A percentile compares a stretch with the other conserved stretches of the same genome.
Evolutionary conservation across 148 eudicot species (phyloP).

Genomic region (Oxyria digyna): DNA sequence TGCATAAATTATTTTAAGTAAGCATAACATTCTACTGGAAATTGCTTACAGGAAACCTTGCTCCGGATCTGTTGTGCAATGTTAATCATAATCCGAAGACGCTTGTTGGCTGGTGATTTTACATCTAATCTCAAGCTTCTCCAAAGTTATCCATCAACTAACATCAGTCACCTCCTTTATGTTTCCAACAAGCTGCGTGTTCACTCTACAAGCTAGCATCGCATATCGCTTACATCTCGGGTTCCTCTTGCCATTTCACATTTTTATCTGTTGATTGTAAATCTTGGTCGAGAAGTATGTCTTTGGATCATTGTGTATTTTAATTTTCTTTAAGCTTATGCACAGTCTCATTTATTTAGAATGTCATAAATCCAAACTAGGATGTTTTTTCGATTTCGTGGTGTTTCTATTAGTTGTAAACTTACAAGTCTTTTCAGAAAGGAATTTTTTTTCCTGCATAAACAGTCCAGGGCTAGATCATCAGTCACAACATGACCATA

Average conservation of each 20-base stretch:
- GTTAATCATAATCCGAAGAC: slow-evolving; percentile 80
- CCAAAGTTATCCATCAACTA: slow-evolving; percentile 83
- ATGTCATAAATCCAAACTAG: neutral
- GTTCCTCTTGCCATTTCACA: neutral
- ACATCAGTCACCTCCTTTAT: slow-evolving; percentile 79
- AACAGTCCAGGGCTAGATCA: neutral
- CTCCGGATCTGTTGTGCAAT: slow-evolving; percentile 94
- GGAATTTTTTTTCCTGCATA: neutral
- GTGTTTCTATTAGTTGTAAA: neutral
- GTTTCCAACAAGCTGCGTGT: slow-evolving; percentile 83
- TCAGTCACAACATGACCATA: neutral
- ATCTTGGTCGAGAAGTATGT: neutral
- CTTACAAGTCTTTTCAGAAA: neutral
- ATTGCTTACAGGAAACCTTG: slow-evolving; percentile 63
- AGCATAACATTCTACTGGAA: neutral
- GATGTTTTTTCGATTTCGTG: neutral
- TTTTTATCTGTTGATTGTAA: neutral
- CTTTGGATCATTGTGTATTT: neutral
- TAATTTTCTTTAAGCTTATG: neutral
- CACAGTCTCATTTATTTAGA: neutral
- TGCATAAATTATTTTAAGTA: neutral
- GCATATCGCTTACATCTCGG: neutral
- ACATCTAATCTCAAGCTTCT: slow-evolving; percentile 87
- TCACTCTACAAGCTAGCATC: slow-evolving; percentile 30
- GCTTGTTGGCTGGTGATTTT: slow-evolving; percentile 92